Conservation (phyloP, 805 yeast species). For the Suhomyces sp. region DNA sequence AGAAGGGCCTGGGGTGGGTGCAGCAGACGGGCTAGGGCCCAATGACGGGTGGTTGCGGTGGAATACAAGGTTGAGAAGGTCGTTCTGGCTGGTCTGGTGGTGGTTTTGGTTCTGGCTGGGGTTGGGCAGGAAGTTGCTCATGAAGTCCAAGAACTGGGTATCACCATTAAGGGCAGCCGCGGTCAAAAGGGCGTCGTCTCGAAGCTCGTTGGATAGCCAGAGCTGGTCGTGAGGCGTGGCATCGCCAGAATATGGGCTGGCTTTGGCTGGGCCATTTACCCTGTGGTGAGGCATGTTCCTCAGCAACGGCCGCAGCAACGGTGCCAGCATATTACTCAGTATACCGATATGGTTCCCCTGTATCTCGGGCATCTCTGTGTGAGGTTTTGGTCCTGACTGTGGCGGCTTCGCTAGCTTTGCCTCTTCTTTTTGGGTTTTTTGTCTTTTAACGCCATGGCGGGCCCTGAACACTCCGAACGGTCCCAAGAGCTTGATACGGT, state of each 20-base stretch:
- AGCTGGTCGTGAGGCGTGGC: conserved; percentile 45
- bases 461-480: conserved; percentile 75
- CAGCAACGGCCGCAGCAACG: neutral
- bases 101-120: conserved; percentile 4
- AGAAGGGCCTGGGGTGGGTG: neutral
- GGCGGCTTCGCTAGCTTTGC: neutral
- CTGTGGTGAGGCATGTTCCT: neutral
- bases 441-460: neutral
- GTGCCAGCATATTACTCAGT: neutral
- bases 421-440: neutral
- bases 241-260: neutral
- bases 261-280: neutral
- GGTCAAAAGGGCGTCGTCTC: conserved; percentile 70
- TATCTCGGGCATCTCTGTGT: neutral
- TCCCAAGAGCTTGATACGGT: conserved; percentile 56
- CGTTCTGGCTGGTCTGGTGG: conserved; percentile 32
- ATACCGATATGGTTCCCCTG: neutral
- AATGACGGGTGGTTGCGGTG: conserved; percentile 49
- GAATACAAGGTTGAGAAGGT: conserved; percentile 51
- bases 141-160: conserved; percentile 54
- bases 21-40: conserved; percentile 24
- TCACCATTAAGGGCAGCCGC: conserved; percentile 69
- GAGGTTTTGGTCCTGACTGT: no score
- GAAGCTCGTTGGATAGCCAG: conserved; percentile 68
- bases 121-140: conserved; percentile 23